Evolutionary conservation across 2,329 filamentous ascomycete genomes (phyloP).

Genomic region (Trichoderma atrobrunneum): DNA sequence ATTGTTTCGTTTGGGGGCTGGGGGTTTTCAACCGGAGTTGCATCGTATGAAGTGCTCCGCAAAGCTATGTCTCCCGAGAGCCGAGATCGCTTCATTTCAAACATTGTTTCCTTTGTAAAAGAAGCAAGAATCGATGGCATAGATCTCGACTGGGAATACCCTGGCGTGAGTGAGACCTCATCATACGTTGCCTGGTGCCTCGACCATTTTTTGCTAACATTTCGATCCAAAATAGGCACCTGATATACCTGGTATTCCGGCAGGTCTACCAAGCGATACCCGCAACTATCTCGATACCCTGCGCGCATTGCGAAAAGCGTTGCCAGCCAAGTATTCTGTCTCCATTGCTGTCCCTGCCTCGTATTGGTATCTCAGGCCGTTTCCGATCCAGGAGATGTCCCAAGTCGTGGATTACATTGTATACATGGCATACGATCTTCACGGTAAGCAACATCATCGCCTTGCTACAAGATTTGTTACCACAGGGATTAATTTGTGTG

Average conservation of each 20-base stretch:
- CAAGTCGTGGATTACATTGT: conserved; percentile 32
- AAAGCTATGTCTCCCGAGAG: conserved; percentile 30
- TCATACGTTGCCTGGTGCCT: not conserved
- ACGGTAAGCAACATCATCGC: conserved; percentile 21
- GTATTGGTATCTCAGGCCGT: conserved; percentile 39
- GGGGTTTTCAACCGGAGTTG: conserved; percentile 27
- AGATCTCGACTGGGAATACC: conserved; percentile 44
- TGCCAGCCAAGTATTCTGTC: conserved; percentile 34
- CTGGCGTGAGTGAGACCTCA: conserved; percentile 22
- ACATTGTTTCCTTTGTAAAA: conserved; percentile 37
- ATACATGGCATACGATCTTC: conserved; percentile 36
- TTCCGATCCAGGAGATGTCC: conserved; percentile 34
- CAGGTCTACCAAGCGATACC: not conserved
- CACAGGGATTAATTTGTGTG: not conserved
- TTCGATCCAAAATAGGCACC: not conserved
- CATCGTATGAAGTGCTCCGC: conserved; percentile 26
- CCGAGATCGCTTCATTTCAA: conserved; percentile 32
- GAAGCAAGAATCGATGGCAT: conserved; percentile 38
- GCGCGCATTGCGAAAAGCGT: conserved; percentile 24
- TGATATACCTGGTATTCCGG: conserved; percentile 14
- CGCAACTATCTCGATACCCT: conserved; percentile 10
- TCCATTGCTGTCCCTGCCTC: conserved; percentile 40
- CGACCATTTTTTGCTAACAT: not conserved
- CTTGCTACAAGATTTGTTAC: not conserved
- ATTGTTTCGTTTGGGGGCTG: conserved; percentile 32